A percentile compares a stretch with the other conserved stretches of the same genome.
Evolutionary conservation across 352 stramenopile species (phyloP).

Genomic region (Pythium coloratum): DNA sequence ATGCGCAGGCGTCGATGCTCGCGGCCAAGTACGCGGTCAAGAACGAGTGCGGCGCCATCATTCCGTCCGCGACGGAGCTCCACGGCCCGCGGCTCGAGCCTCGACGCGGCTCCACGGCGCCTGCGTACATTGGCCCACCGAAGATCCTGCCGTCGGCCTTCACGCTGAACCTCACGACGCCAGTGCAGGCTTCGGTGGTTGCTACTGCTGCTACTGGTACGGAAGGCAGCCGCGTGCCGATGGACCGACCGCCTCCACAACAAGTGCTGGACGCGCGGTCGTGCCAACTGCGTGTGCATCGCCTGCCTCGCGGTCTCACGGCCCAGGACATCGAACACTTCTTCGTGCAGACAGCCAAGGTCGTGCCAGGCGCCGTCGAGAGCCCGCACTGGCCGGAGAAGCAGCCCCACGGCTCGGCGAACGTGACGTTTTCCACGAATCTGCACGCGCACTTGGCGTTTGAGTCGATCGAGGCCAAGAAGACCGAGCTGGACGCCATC

Average conservation of each 20-base stretch:
- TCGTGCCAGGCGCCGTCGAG: conserved; percentile 70
- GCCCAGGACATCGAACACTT: conserved; percentile 72
- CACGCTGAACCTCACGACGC: conserved; percentile 28
- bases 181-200: conserved; percentile 7
- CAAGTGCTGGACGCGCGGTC: conserved; percentile 44
- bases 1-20: conserved; percentile 86
- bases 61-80: conserved; percentile 64
- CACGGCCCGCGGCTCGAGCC: conserved; percentile 38
- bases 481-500: conserved; percentile 54
- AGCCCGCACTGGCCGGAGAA: conserved; percentile 60
- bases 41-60: conserved; percentile 58
- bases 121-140: conserved; percentile 35
- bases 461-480: conserved; percentile 34
- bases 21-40: conserved; percentile 75
- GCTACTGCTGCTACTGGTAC: neutral
- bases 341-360: conserved; percentile 55
- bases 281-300: conserved; percentile 70
- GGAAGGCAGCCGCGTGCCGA: conserved; percentile 14
- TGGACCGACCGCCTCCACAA: conserved; percentile 15
- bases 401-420: conserved; percentile 68
- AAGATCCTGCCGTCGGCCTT: conserved; percentile 51
- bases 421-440: conserved; percentile 66
- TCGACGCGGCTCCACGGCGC: neutral
- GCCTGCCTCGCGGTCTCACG: conserved; percentile 64
- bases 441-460: conserved; percentile 73